Percentiles rank a stretch among this genome's conserved stretches.
Conservation (phyloP, 768 basidiomycete species). For the Leccinum ochraceum region DNA sequence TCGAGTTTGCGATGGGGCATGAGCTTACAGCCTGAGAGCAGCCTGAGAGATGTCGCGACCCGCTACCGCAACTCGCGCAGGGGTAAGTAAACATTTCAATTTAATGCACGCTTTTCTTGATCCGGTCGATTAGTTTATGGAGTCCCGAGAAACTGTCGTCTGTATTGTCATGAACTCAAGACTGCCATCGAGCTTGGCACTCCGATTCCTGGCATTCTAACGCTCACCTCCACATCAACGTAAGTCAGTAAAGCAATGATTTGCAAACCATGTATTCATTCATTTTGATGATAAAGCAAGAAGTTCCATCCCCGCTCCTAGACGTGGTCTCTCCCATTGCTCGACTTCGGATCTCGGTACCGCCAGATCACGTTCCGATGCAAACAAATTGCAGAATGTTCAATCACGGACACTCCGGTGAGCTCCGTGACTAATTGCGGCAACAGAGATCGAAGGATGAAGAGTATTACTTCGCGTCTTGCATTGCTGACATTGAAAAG, state of each 20-base stretch:
- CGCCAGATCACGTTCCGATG: conserved; percentile 96
- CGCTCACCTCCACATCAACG: conserved; percentile 96
- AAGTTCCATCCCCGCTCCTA: conserved; percentile 96
- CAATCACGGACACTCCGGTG: conserved; percentile 69
- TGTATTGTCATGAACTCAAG: conserved; percentile 97
- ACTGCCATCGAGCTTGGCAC: conserved; percentile 94
- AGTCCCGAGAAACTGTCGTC: conserved; percentile 91
- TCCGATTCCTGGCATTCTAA: conserved; percentile 90
- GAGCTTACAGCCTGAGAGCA: conserved; percentile 64
- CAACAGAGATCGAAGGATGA: conserved; percentile 57
- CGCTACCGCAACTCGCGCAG: conserved; percentile 92
- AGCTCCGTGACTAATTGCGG: conserved; percentile 75
- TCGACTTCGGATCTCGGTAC: conserved; percentile 85
- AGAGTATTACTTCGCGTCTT: conserved; percentile 70
- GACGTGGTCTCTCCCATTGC: conserved; percentile 84
- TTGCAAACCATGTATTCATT: conserved; percentile 6
- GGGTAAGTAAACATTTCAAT: conserved; percentile 50
- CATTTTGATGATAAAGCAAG: conserved; percentile 89
- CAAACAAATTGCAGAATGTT: conserved; percentile 93
- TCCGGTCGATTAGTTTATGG: conserved; percentile 74
- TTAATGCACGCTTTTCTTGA: conserved; percentile 1
- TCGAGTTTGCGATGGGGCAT: conserved; percentile 98
- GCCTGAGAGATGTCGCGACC: conserved; percentile 74
- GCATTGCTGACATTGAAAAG: conserved; percentile 82
- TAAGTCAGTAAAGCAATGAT: conserved; percentile 41